A percentile compares a stretch with the other conserved stretches of the same genome.
Conservation (phyloP, 352 stramenopile species). For the Pilasporangium apinafurcum region DNA sequence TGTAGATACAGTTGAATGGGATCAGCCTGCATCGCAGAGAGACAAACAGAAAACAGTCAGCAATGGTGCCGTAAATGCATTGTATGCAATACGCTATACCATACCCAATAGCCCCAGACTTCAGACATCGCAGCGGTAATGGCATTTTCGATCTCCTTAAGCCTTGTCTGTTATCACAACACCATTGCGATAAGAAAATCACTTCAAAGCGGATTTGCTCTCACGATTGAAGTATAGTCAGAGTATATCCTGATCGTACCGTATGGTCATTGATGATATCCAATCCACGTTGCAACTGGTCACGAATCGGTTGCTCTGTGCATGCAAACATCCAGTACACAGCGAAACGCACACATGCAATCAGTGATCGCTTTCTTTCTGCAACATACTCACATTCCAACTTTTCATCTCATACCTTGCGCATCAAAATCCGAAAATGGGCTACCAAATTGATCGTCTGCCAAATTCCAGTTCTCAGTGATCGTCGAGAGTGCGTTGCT, state of each 20-base stretch:
- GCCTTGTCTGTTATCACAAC: conserved; percentile 76
- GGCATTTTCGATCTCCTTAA: conserved; percentile 85
- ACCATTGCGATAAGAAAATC: neutral
- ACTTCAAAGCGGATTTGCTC: neutral
- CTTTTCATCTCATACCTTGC: conserved; percentile 32
- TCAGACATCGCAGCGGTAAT: conserved; percentile 85
- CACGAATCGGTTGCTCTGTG: conserved; percentile 73
- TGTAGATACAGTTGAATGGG: conserved; percentile 80
- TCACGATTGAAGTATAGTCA: neutral
- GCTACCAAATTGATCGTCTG: conserved; percentile 71
- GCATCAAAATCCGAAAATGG: conserved; percentile 77
- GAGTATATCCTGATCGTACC: conserved; percentile 16
- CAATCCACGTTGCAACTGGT: conserved; percentile 72
- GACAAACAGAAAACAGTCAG: neutral
- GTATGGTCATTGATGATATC: conserved; percentile 87
- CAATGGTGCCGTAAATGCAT: too few species aligned
- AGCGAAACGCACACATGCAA: neutral
- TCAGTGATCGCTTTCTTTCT: neutral
- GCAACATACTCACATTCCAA: neutral
- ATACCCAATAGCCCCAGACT: conserved; percentile 87
- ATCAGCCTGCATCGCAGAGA: conserved; percentile 43
- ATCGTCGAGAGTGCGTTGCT: conserved; percentile 80
- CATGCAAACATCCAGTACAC: neutral
- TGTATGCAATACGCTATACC: neutral
- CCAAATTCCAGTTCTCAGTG: conserved; percentile 83